Base-by-base conservation (phyloP, 805 yeast species). In the Wickerhamiella sorbophila region DNA sequence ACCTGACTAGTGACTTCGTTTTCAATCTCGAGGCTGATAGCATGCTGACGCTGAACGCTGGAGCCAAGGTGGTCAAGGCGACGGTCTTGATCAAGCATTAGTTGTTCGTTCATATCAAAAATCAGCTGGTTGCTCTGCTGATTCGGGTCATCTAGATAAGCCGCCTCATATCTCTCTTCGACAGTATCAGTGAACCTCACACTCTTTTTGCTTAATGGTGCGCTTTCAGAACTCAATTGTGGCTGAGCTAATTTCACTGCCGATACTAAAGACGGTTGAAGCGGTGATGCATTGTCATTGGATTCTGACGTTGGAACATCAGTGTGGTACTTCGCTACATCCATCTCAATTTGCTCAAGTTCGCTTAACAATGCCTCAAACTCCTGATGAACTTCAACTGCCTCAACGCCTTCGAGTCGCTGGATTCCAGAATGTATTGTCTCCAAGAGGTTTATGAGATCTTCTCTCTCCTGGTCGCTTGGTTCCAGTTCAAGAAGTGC, bases 31-130 rank as follows among this genome's bases (percentile, higher is more conserved):
- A 57, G 49, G 38, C 65, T 58, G 29, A 65, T 56, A 34, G 54
- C 57, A 16, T 61, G 64, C 47, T 62, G 67, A 10, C 67, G 54
- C 9, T 56, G 47, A 4, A 65, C 64, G 20, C 63, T 58, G 19
- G 41, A 38, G 2, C 65, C 51, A 24, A 65, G 57, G 14, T 52
- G 41, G 33, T 59, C 64, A 15, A 65, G 53, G 15, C 63, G 57
- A 26, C 52, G 52, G 45, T 65, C 69, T 44, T 65, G 69, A 31
- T 61, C 58, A n/a, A 48, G 52, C 52, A 62, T 48, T 18, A 52
- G 37, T 26, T 46, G 44, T 8, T 52, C 37, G 42, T 53, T 53
- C 19, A 45, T 42, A 10, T 45, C 48, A 36, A 36, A 53, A 15
- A 48, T 14, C 33, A 48, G 50, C 2, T 24, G 14, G 18, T 26